Base-by-base conservation (phyloP, 495 filamentous ascomycete genomes). In the Tuber aestivum region DNA sequence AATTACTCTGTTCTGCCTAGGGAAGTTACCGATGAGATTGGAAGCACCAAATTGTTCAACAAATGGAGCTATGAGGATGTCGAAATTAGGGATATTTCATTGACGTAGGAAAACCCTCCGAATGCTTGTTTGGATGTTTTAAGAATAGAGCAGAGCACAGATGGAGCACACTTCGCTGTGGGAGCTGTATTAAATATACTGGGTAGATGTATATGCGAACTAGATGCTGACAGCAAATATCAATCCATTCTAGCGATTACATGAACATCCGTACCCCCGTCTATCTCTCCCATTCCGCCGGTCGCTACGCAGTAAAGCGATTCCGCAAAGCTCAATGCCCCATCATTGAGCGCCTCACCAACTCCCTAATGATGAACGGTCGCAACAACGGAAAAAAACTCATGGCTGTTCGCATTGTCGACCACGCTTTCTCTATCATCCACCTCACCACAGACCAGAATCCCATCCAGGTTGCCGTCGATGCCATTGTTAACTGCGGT, bases 361-460 rank as follows among this genome's bases (percentile, higher is more conserved):
- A 99, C 91, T 98, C 95, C 40, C 91, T 99, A 82, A 99, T 99
- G 95, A 98, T 98, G 96, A 97, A 99, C 90, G 95, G 95, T 85
- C 96, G 95, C 87, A 99, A 99, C 91, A 98, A 97, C 92, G 95
- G 95, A 87, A 99, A 99, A 92, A 99, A 99, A 93, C 91, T 98
- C 80, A 97, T 96, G 93, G 96, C 95, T 85, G 94, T 97, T 86
- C 94, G 95, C 86, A 99, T 99, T 79, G 95, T 99, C 83, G 94
- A 95, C 78, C 95, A 99, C 88, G 87, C 95, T 82, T 99, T 99
- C 87, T 96, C 97, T 88, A 98, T 99, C 85, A 94, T 99, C 87
- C 94, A 98, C 92, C 93, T 99, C 88, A 97, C 97, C 93, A 98
- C 96, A 88, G 95, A 99, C 90, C 94, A 97, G 89, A 99, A 99